These are phyloP conservation scores for Penicillium sp. DNA, from an alignment of 2,329 filamentous ascomycete genomes.

Conservation along the genomic window DNA sequence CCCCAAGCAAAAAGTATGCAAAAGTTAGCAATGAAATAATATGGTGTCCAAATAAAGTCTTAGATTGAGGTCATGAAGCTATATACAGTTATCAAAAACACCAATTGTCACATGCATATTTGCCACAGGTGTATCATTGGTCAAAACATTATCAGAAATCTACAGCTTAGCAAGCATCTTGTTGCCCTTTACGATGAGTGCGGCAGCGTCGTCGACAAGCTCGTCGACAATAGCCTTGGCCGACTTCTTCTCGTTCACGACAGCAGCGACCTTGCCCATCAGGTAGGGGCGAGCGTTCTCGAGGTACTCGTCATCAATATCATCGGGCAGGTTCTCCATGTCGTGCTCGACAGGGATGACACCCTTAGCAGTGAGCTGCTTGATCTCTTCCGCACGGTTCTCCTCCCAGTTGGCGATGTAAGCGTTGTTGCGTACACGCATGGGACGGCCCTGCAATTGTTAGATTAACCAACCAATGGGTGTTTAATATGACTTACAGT, in stretches of 20 bases:
- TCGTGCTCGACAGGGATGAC: conserved; percentile 93
- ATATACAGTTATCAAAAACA: conserved; percentile 14
- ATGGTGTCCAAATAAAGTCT: background rate
- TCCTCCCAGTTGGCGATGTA: conserved; percentile 98
- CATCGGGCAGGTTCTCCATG: conserved; percentile 77
- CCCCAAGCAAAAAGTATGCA: background rate
- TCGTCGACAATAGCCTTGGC: conserved; percentile 95
- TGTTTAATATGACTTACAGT: conserved; percentile 56
- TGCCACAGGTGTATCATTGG: conserved; percentile 2
- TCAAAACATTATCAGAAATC: conserved; percentile 26
- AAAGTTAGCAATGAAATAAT: background rate
- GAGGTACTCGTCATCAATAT: conserved; percentile 81
- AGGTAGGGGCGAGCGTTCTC: conserved; percentile 89
- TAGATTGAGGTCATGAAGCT: conserved; percentile 9
- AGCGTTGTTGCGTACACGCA: conserved; percentile 89
- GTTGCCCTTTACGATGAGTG: conserved; percentile 70
- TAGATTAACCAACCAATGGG: conserved; percentile 14
- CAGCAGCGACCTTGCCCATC: conserved; percentile 96
- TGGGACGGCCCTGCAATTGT: conserved; percentile 70
- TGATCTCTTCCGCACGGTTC: conserved; percentile 88
- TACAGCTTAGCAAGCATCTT: conserved; percentile 73
- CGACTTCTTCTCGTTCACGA: conserved; percentile 88
- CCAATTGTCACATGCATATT: conserved; percentile 15
- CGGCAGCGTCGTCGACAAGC: conserved; percentile 81
- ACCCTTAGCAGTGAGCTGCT: conserved; percentile 86